These are phyloP conservation scores for Bocquillonia castaneifolia DNA, from an alignment of 441 rosid species.

Conservation along the genomic window DNA sequence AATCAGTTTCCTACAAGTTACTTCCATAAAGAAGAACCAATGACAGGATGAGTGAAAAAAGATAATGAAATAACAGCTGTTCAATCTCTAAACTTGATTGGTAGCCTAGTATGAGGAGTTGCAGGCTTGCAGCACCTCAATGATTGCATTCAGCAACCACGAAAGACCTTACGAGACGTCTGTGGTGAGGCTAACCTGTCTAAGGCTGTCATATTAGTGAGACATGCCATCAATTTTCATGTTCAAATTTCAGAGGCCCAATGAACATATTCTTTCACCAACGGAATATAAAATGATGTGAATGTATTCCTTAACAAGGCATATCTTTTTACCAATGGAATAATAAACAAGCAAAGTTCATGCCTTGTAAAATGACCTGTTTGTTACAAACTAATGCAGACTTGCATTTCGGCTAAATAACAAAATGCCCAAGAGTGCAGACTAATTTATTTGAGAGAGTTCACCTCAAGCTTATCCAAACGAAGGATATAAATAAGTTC, in stretches of 20 bases:
- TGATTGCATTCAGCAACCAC: not conserved
- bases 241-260: not conserved
- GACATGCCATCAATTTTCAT: not conserved
- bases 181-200: not conserved
- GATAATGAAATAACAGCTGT: not conserved
- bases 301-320: no score
- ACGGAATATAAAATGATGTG: not conserved
- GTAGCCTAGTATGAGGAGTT: not conserved
- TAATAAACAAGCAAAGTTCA: no score
- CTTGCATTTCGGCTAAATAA: no score
- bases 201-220: not conserved
- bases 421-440: not conserved
- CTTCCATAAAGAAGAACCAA: slow-evolving; percentile 4
- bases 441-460: not conserved
- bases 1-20: not conserved
- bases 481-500: not conserved
- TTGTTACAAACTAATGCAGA: no score
- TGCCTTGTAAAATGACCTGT: no score
- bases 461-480: not conserved
- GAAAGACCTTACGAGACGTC: not conserved
- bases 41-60: not conserved
- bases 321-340: no score
- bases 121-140: not conserved
- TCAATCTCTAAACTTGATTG: not conserved
- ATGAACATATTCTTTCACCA: not conserved